A percentile compares a stretch with the other conserved stretches of the same genome.
phyloP scores from a whole-genome alignment of 2,329 filamentous ascomycete species.

The Neofusicoccum ribis region DNA sequence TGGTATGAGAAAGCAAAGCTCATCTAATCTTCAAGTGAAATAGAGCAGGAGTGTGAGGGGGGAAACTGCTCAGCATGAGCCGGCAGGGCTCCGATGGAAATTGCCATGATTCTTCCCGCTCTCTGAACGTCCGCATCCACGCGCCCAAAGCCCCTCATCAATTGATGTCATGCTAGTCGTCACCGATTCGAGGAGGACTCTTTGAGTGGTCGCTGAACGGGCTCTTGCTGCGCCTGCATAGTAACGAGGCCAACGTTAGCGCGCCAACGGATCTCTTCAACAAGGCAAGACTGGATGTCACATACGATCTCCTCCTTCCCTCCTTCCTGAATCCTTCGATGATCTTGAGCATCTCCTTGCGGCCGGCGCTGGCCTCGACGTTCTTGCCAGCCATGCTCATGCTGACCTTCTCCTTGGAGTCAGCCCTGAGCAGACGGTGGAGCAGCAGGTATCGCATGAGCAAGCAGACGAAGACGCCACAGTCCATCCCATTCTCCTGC shows the following conservation, averaged over 20 bases:
- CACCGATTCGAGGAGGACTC: constrained; percentile 40
- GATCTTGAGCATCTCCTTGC: constrained; percentile 88
- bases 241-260: too few relatives aligned
- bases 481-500: constrained; percentile 90
- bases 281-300: constrained; percentile 25
- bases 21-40: too few relatives aligned
- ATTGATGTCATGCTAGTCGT: constrained; percentile 21
- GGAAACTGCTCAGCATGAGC: too few relatives aligned
- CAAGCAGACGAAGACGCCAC: constrained; percentile 93
- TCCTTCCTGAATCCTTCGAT: constrained; percentile 87
- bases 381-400: constrained; percentile 90
- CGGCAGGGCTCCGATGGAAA: too few relatives aligned
- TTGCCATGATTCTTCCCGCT: too few relatives aligned
- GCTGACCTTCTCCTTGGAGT: constrained; percentile 80
- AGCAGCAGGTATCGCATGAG: constrained; percentile 92
- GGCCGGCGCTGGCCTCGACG: constrained; percentile 75
- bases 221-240: constrained; percentile 34
- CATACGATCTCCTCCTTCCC: constrained; percentile 78
- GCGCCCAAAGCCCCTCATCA: too few relatives aligned
- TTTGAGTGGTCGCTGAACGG: constrained; percentile 35
- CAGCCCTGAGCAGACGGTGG: constrained; percentile 75
- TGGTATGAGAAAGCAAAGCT: too few relatives aligned
- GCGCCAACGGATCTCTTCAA: too few relatives aligned
- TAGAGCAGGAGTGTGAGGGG: too few relatives aligned
- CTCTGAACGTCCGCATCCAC: too few relatives aligned